Conservation (phyloP, 2,329 filamentous ascomycete species). For the Atkinsonella texensis region DNA sequence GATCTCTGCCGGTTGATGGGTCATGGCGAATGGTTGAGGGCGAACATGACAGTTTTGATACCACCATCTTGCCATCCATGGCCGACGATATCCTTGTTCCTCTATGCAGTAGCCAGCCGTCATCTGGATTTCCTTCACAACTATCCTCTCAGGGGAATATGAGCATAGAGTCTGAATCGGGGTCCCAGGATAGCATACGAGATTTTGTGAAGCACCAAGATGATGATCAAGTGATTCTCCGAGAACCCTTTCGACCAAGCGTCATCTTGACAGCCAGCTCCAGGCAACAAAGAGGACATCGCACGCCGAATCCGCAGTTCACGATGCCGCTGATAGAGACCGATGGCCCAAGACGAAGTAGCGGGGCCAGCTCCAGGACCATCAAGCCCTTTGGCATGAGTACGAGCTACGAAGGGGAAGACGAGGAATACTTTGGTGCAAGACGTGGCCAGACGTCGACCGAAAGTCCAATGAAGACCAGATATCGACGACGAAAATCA, state of each 20-base stretch:
- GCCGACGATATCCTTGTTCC: constrained; percentile 24
- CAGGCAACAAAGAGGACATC: constrained; percentile 14
- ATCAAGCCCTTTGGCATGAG: constrained; percentile 16
- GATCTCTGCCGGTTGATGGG: constrained; percentile 32
- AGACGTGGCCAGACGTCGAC: constrained; percentile 12
- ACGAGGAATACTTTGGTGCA: constrained; percentile 18
- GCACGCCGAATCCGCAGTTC: constrained; percentile 38
- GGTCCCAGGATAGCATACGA: constrained; percentile 44
- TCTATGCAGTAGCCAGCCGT: constrained; percentile 26
- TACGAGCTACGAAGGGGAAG: constrained; percentile 12
- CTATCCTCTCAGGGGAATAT: constrained; percentile 21
- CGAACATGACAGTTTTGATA: constrained; percentile 49
- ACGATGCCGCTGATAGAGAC: constrained; percentile 38
- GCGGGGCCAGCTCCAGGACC: constrained; percentile 17
- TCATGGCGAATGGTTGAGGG: constrained; percentile 52
- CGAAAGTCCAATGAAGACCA: constrained; percentile 15
- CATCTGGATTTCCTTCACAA: constrained; percentile 32
- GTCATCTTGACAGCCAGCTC: constrained; percentile 28
- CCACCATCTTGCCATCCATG: constrained; percentile 35
- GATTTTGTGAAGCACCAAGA: constrained; percentile 41
- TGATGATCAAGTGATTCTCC: constrained; percentile 42
- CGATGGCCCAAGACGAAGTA: constrained; percentile 24
- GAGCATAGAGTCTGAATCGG: constrained; percentile 25
- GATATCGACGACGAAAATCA: constrained; percentile 8
- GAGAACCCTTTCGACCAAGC: constrained; percentile 43